Percentiles rank a stretch among this genome's conserved stretches.
Conservation (phyloP, 1,284 basidiomycete species). For the Leccinum pachyderme region DNA sequence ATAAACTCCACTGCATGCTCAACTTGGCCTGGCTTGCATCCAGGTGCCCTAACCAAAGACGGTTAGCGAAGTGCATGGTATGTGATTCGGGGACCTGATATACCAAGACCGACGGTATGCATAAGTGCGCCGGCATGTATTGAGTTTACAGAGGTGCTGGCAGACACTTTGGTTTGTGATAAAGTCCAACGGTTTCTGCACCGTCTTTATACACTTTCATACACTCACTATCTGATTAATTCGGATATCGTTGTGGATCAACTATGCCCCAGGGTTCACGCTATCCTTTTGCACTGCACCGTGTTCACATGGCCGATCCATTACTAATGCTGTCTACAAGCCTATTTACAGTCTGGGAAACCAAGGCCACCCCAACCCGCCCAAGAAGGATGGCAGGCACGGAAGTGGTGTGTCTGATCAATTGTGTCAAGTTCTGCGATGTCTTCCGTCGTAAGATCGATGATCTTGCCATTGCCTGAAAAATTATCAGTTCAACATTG, state of each 20-base stretch:
- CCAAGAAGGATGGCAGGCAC: slow-evolving; percentile 57
- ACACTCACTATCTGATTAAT: neutral
- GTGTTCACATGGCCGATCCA: slow-evolving; percentile 7
- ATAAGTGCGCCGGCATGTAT: slow-evolving; percentile 74
- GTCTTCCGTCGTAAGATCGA: slow-evolving; percentile 57
- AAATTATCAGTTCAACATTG: neutral
- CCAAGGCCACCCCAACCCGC: slow-evolving; percentile 59
- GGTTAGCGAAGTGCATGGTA: neutral
- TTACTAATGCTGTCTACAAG: neutral
- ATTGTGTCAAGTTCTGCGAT: slow-evolving; percentile 51
- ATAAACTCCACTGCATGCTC: slow-evolving; percentile 72
- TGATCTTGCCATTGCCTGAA: slow-evolving; percentile 40
- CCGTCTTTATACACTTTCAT: slow-evolving; percentile 10
- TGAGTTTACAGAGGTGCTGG: slow-evolving; percentile 56
- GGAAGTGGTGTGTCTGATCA: slow-evolving; percentile 55
- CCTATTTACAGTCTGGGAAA: slow-evolving; percentile 51
- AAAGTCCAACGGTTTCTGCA: neutral
- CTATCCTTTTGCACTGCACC: neutral
- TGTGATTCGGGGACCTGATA: slow-evolving; percentile 4
- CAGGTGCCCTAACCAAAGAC: slow-evolving; percentile 63
- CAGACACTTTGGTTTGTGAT: slow-evolving; percentile 39
- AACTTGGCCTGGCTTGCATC: slow-evolving; percentile 65
- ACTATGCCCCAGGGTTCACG: neutral
- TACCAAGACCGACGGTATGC: slow-evolving; percentile 76
- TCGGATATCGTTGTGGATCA: neutral